A percentile compares a stretch with the other conserved stretches of the same genome.
Evolutionary conservation across 306 rosid genomes (phyloP).

Genomic region (Quercus gilva): DNA sequence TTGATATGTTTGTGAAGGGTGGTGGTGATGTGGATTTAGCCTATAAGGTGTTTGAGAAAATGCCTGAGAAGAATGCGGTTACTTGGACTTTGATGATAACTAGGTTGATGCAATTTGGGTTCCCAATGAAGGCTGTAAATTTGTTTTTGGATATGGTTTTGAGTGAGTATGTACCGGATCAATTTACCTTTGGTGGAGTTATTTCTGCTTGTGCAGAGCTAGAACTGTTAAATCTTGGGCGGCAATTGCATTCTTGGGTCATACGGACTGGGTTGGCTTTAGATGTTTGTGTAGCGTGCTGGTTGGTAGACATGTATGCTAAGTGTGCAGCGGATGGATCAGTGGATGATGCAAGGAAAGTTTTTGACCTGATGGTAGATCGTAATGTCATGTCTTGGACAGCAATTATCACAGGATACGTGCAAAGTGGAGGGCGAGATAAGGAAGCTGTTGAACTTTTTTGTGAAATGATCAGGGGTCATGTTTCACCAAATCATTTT

Average conservation of each 20-base stretch:
- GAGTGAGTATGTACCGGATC: conserved; percentile 34
- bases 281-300: conserved; percentile 53
- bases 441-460: conserved; percentile 44
- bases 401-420: conserved; percentile 46
- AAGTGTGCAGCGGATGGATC: conserved; percentile 42
- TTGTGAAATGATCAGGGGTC: conserved; percentile 33
- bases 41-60: conserved; percentile 47
- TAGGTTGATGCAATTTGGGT: conserved; percentile 46
- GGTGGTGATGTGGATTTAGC: conserved; percentile 39
- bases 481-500: conserved; percentile 52
- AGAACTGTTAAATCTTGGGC: conserved; percentile 38
- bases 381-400: conserved; percentile 70
- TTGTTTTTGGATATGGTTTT: conserved; percentile 41
- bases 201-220: conserved; percentile 43
- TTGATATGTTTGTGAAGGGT: conserved; percentile 54
- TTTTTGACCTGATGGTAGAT: conserved; percentile 37
- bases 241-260: conserved; percentile 57
- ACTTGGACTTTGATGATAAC: conserved; percentile 69
- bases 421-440: conserved; percentile 35
- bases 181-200: conserved; percentile 43
- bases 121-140: conserved; percentile 30
- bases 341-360: conserved; percentile 34
- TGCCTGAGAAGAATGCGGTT: conserved; percentile 48
- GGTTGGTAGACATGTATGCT: conserved; percentile 59
- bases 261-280: conserved; percentile 39